These are phyloP conservation scores for Xylariaceae sp. DNA, from an alignment of 2,329 filamentous ascomycete genomes.

Conservation along the genomic window DNA sequence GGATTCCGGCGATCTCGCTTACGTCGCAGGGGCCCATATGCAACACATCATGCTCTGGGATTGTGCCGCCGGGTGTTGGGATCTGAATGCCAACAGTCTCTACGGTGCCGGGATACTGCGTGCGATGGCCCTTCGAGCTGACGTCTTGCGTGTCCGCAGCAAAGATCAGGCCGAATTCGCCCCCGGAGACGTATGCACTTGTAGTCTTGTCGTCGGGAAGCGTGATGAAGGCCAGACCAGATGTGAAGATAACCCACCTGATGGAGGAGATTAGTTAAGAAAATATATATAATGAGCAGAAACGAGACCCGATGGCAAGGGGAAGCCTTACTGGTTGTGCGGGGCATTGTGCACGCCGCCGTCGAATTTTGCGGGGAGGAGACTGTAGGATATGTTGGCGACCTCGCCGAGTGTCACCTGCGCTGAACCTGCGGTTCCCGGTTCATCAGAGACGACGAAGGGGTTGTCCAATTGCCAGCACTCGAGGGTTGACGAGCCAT, in stretches of 20 bases:
- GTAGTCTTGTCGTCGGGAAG: constrained; percentile 33
- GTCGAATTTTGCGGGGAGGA: constrained; percentile 35
- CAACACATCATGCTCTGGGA: constrained; percentile 37
- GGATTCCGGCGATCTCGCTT: constrained; percentile 20
- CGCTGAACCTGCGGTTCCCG: constrained; percentile 32
- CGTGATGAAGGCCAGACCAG: constrained; percentile 38
- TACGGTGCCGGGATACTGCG: constrained; percentile 35
- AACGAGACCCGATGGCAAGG: background rate
- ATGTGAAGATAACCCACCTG: constrained; percentile 35
- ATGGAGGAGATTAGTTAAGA: background rate
- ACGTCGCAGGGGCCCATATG: constrained; percentile 35
- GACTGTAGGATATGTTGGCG: constrained; percentile 32
- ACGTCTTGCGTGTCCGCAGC: constrained; percentile 38
- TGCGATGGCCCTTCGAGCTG: constrained; percentile 37
- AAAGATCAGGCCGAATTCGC: constrained; percentile 38
- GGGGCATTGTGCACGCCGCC: constrained; percentile 40
- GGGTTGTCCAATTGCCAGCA: constrained; percentile 39
- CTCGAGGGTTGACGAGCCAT: constrained; percentile 37
- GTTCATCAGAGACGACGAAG: constrained; percentile 31
- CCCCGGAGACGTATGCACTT: constrained; percentile 35
- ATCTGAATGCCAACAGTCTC: constrained; percentile 36
- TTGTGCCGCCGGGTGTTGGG: constrained; percentile 31
- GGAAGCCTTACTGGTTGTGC: constrained; percentile 33
- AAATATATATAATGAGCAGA: background rate
- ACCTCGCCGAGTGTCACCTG: constrained; percentile 30